Evolutionary conservation across 768 basidiomycete species (phyloP).

Genomic region (Mrakia frigida): DNA sequence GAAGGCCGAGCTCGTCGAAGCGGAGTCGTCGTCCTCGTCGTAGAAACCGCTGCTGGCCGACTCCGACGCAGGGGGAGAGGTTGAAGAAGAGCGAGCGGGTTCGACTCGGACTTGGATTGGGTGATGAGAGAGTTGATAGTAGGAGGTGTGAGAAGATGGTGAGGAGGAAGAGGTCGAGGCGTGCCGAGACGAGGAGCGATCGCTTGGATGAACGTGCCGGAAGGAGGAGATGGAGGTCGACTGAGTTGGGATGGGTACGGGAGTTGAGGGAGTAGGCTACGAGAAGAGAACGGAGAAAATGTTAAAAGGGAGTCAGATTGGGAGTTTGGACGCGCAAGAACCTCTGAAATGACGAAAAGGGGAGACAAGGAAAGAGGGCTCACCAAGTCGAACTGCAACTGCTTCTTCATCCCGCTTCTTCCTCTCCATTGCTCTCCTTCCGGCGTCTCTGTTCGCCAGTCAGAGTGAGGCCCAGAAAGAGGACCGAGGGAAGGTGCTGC

Average conservation of each 20-base stretch:
- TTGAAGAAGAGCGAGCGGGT: not conserved
- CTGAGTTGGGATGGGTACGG: not conserved
- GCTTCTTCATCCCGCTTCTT: not conserved
- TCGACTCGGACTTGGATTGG: not conserved
- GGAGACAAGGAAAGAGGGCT: no score
- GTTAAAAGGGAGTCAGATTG: not conserved
- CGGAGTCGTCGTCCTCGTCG: no score
- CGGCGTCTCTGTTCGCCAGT: not conserved
- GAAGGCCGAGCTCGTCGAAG: no score
- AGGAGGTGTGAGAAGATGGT: not conserved
- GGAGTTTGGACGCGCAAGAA: not conserved
- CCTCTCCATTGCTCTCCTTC: not conserved
- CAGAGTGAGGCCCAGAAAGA: not conserved
- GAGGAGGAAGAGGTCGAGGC: not conserved
- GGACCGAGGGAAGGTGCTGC: not conserved
- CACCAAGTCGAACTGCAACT: not conserved
- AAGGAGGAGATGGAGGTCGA: not conserved
- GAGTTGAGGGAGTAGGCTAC: not conserved
- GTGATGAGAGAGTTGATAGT: not conserved
- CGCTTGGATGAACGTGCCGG: not conserved
- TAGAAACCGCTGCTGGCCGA: no score
- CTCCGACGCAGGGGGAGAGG: not conserved
- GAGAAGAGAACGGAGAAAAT: not conserved
- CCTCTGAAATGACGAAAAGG: not conserved
- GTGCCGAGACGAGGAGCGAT: not conserved